phyloP scores from a whole-genome alignment of 768 basidiomycete species.

The Gloeopeniophorella convolvens region DNA sequence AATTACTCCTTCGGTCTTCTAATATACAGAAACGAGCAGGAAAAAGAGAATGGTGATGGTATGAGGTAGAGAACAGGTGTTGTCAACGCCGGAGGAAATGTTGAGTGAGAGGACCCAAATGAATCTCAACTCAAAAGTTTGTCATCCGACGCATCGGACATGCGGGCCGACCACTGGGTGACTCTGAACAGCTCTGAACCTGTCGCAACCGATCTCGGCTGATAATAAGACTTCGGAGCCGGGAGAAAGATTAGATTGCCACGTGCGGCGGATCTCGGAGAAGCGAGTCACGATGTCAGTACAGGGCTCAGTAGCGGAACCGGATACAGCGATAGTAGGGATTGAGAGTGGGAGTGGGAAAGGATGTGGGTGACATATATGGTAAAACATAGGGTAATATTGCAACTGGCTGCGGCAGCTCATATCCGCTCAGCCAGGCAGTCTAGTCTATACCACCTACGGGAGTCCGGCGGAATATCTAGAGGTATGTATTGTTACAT shows the following conservation, averaged over 20 bases:
- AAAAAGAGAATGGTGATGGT: not conserved
- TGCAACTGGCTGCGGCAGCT: not conserved
- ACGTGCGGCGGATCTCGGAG: not conserved
- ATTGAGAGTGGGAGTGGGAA: too few relatives aligned
- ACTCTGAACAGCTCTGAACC: too few relatives aligned
- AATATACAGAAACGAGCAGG: not conserved
- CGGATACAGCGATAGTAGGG: too few relatives aligned
- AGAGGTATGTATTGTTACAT: constrained; percentile 12
- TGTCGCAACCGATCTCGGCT: too few relatives aligned
- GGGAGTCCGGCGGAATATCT: constrained; percentile 4
- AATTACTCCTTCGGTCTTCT: not conserved
- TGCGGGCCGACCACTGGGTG: too few relatives aligned
- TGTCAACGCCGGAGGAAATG: too few relatives aligned
- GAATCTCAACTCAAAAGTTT: not conserved
- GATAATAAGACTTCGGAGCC: too few relatives aligned
- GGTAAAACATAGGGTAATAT: too few relatives aligned
- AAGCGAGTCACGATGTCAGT: not conserved
- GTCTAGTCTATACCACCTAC: constrained; percentile 15
- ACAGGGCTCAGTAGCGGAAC: too few relatives aligned
- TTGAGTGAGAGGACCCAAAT: not conserved
- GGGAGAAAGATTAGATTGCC: too few relatives aligned
- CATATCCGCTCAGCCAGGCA: not conserved
- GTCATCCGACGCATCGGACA: too few relatives aligned
- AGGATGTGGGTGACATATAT: too few relatives aligned
- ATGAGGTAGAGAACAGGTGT: not conserved